Base-by-base conservation (phyloP, 345 rosid genomes). In the Gossypium herbaceum region DNA sequence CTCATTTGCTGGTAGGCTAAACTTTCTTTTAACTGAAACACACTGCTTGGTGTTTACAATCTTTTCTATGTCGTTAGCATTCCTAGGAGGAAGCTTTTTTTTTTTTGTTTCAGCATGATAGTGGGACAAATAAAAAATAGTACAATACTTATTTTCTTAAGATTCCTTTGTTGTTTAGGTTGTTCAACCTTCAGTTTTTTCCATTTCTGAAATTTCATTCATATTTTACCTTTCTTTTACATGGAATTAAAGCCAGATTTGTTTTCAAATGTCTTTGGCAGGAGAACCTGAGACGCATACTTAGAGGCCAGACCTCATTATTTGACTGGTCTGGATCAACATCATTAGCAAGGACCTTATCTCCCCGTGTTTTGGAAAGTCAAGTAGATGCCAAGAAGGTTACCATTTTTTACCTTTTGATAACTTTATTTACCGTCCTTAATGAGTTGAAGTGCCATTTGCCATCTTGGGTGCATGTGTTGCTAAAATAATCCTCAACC, bases 311-410 rank as follows among this genome's bases (percentile, higher is more conserved):
- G 79, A 85, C 99, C 50, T 93, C 94, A 39, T 86, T 95, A n/a
- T 95, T 95, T 75, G 97, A 95, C 76, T 95, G 97, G 99, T 84
- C 99, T 44, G 88, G 96, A 79, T 95, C 99, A 83, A 87, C 90
- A 62, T 95, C 98, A 19, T 78, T 95, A 77, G 98, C 99, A 75
- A 91, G 98, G 86, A 90, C 90, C 74, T 82, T 95, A 65, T 93
- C 99, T 79, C 99, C 99, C 76, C 90, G 98, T 71, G 94, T 95
- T 83, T 76, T 95, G 84, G 99, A 95, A 85, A 93, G 94, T 80
- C 97, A 95, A 86, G 86, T 93, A 57, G 98, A 95, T 86, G 94
- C 98, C 76, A 95, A 91, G 86, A 95, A 93, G 98, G 98, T 95
- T 78, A 65, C 81, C 73, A 6, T 43, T 67, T 43, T 67, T 48